A percentile compares a stretch with the other conserved stretches of the same genome.
Evolutionary conservation across 495 filamentous ascomycete genomes (phyloP).

Genomic region (Daldinia grandis): DNA sequence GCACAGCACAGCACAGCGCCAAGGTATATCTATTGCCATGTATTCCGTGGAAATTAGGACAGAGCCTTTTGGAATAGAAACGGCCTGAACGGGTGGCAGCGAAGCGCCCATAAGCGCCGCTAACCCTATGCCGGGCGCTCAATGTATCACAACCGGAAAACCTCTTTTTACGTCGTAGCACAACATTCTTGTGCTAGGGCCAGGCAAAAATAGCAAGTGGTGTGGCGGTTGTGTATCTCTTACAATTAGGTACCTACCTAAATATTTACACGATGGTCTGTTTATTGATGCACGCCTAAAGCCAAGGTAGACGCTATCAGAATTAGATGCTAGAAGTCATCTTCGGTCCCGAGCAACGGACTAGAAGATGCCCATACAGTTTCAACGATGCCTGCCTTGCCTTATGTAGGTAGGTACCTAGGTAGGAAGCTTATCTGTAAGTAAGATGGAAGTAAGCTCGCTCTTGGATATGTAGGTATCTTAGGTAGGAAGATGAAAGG

Average conservation of each 20-base stretch:
- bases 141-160: not conserved
- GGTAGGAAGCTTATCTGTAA: not conserved
- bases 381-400: not conserved
- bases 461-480: not conserved
- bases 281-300: not conserved
- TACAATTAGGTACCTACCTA: not conserved
- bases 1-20: not conserved
- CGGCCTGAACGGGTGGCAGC: not conserved
- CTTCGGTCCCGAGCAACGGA: not conserved
- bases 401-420: not conserved
- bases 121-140: not conserved
- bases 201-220: not conserved
- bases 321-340: not conserved
- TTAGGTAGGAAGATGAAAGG: constrained; percentile 24
- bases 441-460: not conserved
- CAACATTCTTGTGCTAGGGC: not conserved
- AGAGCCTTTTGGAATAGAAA: not conserved
- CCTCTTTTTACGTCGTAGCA: not conserved
- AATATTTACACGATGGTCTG: not conserved
- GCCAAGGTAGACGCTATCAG: not conserved
- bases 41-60: not conserved
- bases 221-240: not conserved
- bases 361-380: not conserved
- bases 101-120: constrained; percentile 29
- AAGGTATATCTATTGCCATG: not conserved